Evolutionary conservation across 2,329 filamentous ascomycete species (phyloP).

Genomic region (Aspergillus unguis): DNA sequence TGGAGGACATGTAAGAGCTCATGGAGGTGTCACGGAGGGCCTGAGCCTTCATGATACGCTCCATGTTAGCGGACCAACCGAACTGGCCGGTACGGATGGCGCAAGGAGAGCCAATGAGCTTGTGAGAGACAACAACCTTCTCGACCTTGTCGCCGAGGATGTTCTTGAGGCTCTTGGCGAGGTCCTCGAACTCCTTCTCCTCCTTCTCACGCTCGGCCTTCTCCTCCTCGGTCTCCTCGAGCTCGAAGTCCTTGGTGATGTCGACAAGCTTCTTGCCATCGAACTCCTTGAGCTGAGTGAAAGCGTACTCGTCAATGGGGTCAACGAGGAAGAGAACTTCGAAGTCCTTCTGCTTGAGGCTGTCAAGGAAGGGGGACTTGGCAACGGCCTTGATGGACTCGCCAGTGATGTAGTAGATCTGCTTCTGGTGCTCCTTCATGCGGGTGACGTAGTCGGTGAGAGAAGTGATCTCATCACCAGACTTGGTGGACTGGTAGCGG

Average conservation of each 20-base stretch:
- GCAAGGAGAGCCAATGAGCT: slow-evolving; percentile 89
- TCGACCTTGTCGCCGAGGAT: slow-evolving; percentile 98
- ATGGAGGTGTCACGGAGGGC: slow-evolving; percentile 99
- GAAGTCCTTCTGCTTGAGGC: slow-evolving; percentile 98
- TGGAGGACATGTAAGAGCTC: slow-evolving; percentile 99
- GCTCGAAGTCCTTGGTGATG: slow-evolving; percentile 99
- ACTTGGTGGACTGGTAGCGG: slow-evolving; percentile 98
- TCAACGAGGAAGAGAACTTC: slow-evolving; percentile 99
- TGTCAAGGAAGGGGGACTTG: slow-evolving; percentile 98
- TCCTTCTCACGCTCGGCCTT: slow-evolving; percentile 92
- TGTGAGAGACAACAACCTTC: slow-evolving; percentile 99
- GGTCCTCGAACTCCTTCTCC: slow-evolving; percentile 96
- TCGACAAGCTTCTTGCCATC: slow-evolving; percentile 99
- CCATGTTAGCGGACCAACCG: slow-evolving; percentile 99
- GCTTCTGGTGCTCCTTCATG: slow-evolving; percentile 99
- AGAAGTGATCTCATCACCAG: slow-evolving; percentile 90
- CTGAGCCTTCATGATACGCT: slow-evolving; percentile 99
- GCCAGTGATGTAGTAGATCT: slow-evolving; percentile 99
- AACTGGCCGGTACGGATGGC: slow-evolving; percentile 99
- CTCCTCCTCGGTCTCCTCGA: slow-evolving; percentile 99
- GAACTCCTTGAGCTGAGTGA: slow-evolving; percentile 99
- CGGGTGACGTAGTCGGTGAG: slow-evolving; percentile 96
- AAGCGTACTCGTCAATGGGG: slow-evolving; percentile 98
- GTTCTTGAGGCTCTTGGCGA: slow-evolving; percentile 98
- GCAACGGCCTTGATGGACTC: slow-evolving; percentile 97